Conservation (phyloP, 345 rosid genomes). For the Chamaenerion angustifolium region DNA sequence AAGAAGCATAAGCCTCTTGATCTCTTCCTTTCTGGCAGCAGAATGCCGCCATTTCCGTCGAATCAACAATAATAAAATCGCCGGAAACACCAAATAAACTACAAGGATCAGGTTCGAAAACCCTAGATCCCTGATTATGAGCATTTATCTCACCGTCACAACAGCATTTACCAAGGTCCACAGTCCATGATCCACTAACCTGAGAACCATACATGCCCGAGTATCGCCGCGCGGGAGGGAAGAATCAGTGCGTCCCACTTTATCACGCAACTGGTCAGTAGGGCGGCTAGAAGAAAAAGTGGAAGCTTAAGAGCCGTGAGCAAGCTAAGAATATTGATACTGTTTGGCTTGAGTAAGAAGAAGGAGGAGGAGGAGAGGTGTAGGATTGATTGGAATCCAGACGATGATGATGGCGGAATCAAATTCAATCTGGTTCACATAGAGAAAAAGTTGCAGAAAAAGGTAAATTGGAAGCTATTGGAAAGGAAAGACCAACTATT, state of each 20-base stretch:
- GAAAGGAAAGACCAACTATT: too few species aligned
- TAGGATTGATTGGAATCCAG: too few species aligned
- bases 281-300: neutral
- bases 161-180: conserved; percentile 6
- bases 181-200: conserved; percentile 4
- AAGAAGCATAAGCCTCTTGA: conserved; percentile 54
- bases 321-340: conserved; percentile 1
- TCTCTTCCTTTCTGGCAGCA: conserved; percentile 51
- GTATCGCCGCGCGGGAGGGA: neutral
- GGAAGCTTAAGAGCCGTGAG: neutral
- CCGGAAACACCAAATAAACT: conserved; percentile 28
- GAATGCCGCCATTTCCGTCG: conserved; percentile 63
- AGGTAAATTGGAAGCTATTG: too few species aligned
- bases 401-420: neutral
- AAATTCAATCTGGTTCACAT: neutral
- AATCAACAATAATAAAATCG: conserved; percentile 22
- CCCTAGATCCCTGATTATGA: conserved; percentile 72
- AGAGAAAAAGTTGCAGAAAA: too few species aligned
- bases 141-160: conserved; percentile 61
- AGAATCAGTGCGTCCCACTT: neutral
- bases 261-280: neutral
- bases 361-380: neutral
- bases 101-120: conserved; percentile 62
- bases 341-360: neutral
- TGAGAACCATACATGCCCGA: conserved; percentile 9